phyloP scores from a whole-genome alignment of 306 rosid species.

The Trichosanthes cucumerina region DNA sequence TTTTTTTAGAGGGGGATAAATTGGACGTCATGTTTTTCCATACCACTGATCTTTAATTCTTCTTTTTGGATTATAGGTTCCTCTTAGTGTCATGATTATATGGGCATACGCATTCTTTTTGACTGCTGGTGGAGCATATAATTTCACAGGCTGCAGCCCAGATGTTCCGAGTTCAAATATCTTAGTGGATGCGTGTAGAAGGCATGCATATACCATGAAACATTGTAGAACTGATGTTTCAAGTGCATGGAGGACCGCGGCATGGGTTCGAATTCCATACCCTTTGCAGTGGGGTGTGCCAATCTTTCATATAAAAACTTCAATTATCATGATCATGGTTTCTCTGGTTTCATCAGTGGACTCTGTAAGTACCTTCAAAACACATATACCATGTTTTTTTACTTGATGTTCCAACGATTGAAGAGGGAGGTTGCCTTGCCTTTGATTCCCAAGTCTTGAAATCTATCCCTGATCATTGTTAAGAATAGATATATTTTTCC shows the following conservation, averaged over 20 bases:
- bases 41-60: conserved; percentile 8
- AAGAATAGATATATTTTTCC: neutral
- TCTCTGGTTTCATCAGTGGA: conserved; percentile 81
- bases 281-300: conserved; percentile 92
- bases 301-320: conserved; percentile 67
- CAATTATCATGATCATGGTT: conserved; percentile 64
- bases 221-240: conserved; percentile 90
- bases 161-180: conserved; percentile 82
- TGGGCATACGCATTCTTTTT: conserved; percentile 85
- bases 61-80: conserved; percentile 47
- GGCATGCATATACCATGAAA: conserved; percentile 69
- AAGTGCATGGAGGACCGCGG: conserved; percentile 59
- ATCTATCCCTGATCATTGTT: neutral
- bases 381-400: neutral
- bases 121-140: conserved; percentile 88
- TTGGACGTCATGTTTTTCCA: neutral
- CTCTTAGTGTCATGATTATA: conserved; percentile 56
- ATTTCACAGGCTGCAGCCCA: conserved; percentile 71
- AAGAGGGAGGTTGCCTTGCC: neutral
- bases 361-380: conserved; percentile 40
- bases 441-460: neutral
- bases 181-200: conserved; percentile 62
- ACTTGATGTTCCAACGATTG: conserved; percentile 1
- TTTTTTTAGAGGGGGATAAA: too few species aligned
- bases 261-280: conserved; percentile 74